Base-by-base conservation (phyloP, 2,329 filamentous ascomycete species). In the Colletotrichum trifolii region DNA sequence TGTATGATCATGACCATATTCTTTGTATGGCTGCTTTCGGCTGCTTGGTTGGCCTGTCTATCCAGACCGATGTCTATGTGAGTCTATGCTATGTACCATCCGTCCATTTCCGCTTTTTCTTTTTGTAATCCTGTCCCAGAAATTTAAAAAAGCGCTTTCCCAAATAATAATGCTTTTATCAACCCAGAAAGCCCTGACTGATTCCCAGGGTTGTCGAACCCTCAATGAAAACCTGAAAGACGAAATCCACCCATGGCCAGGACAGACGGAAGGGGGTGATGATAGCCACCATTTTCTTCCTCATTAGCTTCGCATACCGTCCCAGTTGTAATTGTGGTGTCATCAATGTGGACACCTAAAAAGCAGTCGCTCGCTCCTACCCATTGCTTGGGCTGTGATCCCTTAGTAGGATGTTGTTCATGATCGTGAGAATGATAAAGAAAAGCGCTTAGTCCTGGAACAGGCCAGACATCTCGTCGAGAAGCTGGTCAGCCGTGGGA, bases 401-500 rank as follows among this genome's bases (percentile, higher is more conserved):
- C 46, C 10, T 54, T 6, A 33, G 17, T 39, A 13, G 13, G 35
- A 25, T 38, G 3, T 7, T 11, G 25, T 15, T 49, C 46, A 39
- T 52, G 38, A 38, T 60, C 56, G 48, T 53, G 36, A 38, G 15
- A n/a, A 7, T 38, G 36, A 15, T 40, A 58, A 45, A 1, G 6
- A 35, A 6, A 42, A 33, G 17, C 15, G 6, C 9, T 39, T 57
- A 66, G 15, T 66, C 63, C 52, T 63, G 58, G 2, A 66, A 66
- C 4, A 66, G 53, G 8, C 63, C 63, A 4, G 58, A 63, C 63
- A 66, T 66, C 52, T 66, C 58, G n/a, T 66, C 63, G 11, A 66
- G 47, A 1, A 66, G 63, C 50, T 66, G 63, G 36, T 66, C 63
- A 7, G 63, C 63, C 6, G 63, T 48, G 6, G 63, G 63, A 11